Conservation (phyloP, 495 filamentous ascomycete genomes). For the Trichoderma orchidacearum region DNA sequence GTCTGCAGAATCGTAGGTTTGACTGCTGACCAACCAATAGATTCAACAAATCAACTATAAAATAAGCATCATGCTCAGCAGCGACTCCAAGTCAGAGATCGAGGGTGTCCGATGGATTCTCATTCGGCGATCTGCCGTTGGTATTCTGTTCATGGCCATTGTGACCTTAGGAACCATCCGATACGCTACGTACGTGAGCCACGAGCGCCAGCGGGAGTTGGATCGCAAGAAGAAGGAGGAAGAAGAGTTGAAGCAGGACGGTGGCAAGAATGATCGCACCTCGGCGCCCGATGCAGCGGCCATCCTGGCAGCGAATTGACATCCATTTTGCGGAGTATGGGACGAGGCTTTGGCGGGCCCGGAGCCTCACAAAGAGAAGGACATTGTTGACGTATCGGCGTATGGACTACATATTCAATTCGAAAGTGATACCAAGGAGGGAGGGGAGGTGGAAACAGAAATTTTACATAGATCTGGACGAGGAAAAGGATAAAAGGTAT, state of each 20-base stretch:
- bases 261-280: constrained; percentile 22
- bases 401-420: background rate
- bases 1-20: background rate
- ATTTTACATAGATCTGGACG: background rate
- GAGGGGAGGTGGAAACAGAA: background rate
- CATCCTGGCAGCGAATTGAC: constrained; percentile 30
- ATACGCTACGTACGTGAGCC: constrained; percentile 30
- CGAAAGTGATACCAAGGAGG: background rate
- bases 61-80: constrained; percentile 74
- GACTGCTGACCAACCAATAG: constrained; percentile 22
- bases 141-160: constrained; percentile 50
- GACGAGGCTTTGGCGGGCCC: background rate
- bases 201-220: constrained; percentile 24
- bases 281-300: constrained; percentile 26
- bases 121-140: constrained; percentile 71
- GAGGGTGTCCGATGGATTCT: constrained; percentile 85
- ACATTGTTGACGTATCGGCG: background rate
- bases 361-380: background rate
- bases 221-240: constrained; percentile 16
- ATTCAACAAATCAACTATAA: constrained; percentile 92
- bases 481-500: background rate
- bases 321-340: background rate
- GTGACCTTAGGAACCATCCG: constrained; percentile 32
- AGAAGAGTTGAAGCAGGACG: constrained; percentile 15
- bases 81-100: constrained; percentile 78